Conservation (phyloP, 108 stramenopile genomes). For the Stephanodiscus triporus region DNA sequence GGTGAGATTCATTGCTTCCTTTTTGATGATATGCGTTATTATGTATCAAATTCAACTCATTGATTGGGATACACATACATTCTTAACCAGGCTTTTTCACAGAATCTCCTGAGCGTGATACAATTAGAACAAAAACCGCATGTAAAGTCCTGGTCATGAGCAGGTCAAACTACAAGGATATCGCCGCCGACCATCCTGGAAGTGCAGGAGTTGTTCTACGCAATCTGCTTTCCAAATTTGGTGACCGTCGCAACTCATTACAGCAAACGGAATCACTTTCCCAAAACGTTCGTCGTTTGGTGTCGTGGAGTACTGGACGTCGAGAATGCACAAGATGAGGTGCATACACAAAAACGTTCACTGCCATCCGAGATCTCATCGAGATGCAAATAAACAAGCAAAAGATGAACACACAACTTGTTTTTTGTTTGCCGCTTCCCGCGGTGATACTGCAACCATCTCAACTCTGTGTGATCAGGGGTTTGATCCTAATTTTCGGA, state of each 20-base stretch:
- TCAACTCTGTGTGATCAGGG: conserved; percentile 67
- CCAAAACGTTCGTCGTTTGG: conserved; percentile 21
- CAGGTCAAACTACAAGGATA: conserved; percentile 46
- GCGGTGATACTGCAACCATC: conserved; percentile 68
- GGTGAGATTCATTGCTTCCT: too few relatives aligned
- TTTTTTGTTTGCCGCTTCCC: conserved; percentile 64
- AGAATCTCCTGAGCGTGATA: conserved; percentile 56
- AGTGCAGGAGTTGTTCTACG: conserved; percentile 47
- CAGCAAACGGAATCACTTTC: conserved; percentile 19
- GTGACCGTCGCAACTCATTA: background rate
- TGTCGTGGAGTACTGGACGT: background rate
- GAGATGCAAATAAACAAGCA: conserved; percentile 66
- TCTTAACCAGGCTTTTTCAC: conserved; percentile 51
- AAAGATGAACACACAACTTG: conserved; percentile 69
- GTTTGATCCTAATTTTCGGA: conserved; percentile 72
- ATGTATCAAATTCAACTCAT: background rate
- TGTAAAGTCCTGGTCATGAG: conserved; percentile 61
- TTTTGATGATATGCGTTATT: too few relatives aligned
- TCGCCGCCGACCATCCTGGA: conserved; percentile 56
- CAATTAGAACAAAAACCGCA: conserved; percentile 37
- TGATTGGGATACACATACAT: background rate
- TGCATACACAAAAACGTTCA: background rate
- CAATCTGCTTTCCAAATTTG: conserved; percentile 56
- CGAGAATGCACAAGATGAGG: conserved; percentile 1
- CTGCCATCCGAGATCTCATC: conserved; percentile 54